phyloP scores from a whole-genome alignment of 192 early-diverging fungal genomes.

The Chytriomyces hyalinus region DNA sequence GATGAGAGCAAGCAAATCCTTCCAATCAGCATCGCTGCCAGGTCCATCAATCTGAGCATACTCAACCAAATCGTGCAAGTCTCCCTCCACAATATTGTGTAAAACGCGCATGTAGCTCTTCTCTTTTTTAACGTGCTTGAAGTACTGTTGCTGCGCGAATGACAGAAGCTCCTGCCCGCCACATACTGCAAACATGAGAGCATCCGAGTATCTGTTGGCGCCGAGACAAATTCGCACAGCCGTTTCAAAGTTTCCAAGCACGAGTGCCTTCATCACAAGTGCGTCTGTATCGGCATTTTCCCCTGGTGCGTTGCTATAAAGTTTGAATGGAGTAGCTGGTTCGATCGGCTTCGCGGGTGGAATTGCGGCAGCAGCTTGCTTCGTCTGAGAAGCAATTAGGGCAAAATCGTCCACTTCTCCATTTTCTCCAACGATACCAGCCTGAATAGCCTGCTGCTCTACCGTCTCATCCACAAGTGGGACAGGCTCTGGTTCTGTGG shows the following conservation, averaged over 20 bases:
- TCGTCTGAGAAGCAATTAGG: slow-evolving; percentile 53
- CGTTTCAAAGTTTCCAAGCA: slow-evolving; percentile 91
- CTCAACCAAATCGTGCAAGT: slow-evolving; percentile 80
- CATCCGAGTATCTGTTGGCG: slow-evolving; percentile 82
- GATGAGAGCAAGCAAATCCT: slow-evolving; percentile 88
- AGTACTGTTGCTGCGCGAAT: slow-evolving; percentile 82
- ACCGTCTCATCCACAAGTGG: slow-evolving; percentile 25
- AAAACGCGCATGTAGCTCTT: slow-evolving; percentile 85
- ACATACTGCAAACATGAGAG: slow-evolving; percentile 86
- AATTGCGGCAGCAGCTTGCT: slow-evolving; percentile 10
- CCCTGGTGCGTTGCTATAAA: slow-evolving; percentile 43
- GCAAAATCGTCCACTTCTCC: slow-evolving; percentile 52
- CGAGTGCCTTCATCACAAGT: slow-evolving; percentile 82
- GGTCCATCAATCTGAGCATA: slow-evolving; percentile 66
- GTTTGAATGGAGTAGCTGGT: slow-evolving; percentile 46
- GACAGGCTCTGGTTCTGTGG: slow-evolving; percentile 21
- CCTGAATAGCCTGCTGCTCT: slow-evolving; percentile 29
- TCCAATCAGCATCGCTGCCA: slow-evolving; percentile 72
- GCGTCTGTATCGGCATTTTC: slow-evolving; percentile 75
- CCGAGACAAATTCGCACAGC: slow-evolving; percentile 88
- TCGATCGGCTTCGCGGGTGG: background rate
- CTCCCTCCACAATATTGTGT: slow-evolving; percentile 76
- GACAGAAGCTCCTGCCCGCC: slow-evolving; percentile 78
- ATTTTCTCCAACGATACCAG: slow-evolving; percentile 18
- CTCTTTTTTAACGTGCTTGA: slow-evolving; percentile 70